A percentile compares a stretch with the other conserved stretches of the same genome.
phyloP scores from a whole-genome alignment of 106 monocot genomes.

The Dioscorea alata region DNA sequence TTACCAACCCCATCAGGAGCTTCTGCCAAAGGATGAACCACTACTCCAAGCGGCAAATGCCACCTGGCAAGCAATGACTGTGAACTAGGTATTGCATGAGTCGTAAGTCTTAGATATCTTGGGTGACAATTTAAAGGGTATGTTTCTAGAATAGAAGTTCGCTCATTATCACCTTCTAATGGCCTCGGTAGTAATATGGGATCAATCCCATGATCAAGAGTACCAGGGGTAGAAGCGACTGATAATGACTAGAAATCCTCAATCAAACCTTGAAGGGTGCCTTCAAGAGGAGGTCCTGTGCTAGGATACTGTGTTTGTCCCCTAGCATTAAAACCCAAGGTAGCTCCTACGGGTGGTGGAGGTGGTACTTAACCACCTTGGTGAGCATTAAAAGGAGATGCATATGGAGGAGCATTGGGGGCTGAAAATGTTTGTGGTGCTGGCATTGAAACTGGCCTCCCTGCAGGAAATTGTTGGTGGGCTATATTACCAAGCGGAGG shows the following conservation, averaged over 20 bases:
- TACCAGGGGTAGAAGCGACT: constrained; percentile 73
- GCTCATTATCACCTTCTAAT: constrained; percentile 53
- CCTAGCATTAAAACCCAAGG: constrained; percentile 29
- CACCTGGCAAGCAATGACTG: constrained; percentile 88
- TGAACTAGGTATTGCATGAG: constrained; percentile 84
- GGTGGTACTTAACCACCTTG: constrained; percentile 30
- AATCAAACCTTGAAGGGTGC: constrained; percentile 54
- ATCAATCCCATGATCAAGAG: constrained; percentile 74
- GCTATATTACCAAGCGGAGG: constrained; percentile 25
- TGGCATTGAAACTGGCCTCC: constrained; percentile 24
- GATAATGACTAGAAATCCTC: constrained; percentile 94
- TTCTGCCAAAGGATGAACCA: constrained; percentile 91
- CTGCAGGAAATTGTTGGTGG: constrained; percentile 27
- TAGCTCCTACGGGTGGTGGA: constrained; percentile 35
- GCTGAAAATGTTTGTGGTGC: constrained; percentile 21
- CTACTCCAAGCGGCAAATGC: constrained; percentile 94
- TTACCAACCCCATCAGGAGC: constrained; percentile 77
- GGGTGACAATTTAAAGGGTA: constrained; percentile 88
- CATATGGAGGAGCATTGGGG: constrained; percentile 10
- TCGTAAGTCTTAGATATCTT: constrained; percentile 83
- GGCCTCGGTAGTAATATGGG: constrained; percentile 71
- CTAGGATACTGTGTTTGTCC: constrained; percentile 46
- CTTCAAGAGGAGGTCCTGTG: constrained; percentile 47
- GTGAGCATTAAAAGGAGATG: constrained; percentile 27
- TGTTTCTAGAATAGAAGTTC: constrained; percentile 42